Conservation (phyloP, 2,329 filamentous ascomycete genomes). For the Ceratocystis lukuohia region DNA sequence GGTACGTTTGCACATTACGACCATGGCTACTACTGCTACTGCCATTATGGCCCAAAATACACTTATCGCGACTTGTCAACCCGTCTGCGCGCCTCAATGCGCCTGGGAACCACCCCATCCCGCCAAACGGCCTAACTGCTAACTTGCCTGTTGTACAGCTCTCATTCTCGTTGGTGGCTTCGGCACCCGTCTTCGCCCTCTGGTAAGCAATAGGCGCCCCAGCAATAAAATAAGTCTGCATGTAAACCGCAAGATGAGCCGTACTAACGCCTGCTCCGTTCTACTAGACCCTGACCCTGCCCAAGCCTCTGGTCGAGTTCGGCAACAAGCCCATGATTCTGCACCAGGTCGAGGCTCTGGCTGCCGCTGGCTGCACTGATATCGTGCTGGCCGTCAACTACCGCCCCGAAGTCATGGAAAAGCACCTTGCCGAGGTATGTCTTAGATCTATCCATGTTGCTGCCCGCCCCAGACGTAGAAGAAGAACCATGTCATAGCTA, state of each 20-base stretch:
- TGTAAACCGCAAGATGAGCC: neutral
- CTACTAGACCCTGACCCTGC: slow-evolving; percentile 77
- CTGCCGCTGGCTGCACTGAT: slow-evolving; percentile 86
- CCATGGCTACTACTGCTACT: neutral
- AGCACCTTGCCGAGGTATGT: slow-evolving; percentile 72
- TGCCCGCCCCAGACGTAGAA: neutral
- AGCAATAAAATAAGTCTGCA: neutral
- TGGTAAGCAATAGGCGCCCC: slow-evolving; percentile 45
- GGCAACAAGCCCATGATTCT: slow-evolving; percentile 99
- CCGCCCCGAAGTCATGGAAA: slow-evolving; percentile 94
- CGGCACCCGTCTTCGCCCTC: slow-evolving; percentile 89
- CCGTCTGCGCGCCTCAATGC: neutral
- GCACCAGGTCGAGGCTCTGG: slow-evolving; percentile 91
- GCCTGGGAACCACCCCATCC: neutral
- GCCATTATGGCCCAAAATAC: neutral
- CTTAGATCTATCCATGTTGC: neutral
- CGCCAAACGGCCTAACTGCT: neutral
- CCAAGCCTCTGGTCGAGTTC: slow-evolving; percentile 92
- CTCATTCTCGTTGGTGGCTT: slow-evolving; percentile 99
- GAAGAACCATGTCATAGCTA: slow-evolving; percentile 1
- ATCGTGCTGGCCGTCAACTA: slow-evolving; percentile 99
- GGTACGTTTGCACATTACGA: slow-evolving; percentile 22
- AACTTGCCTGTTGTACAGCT: slow-evolving; percentile 39
- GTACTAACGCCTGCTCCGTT: slow-evolving; percentile 16
- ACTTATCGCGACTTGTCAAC: neutral